phyloP scores from a whole-genome alignment of 345 rosid genomes.

The Citrus trifoliata region DNA sequence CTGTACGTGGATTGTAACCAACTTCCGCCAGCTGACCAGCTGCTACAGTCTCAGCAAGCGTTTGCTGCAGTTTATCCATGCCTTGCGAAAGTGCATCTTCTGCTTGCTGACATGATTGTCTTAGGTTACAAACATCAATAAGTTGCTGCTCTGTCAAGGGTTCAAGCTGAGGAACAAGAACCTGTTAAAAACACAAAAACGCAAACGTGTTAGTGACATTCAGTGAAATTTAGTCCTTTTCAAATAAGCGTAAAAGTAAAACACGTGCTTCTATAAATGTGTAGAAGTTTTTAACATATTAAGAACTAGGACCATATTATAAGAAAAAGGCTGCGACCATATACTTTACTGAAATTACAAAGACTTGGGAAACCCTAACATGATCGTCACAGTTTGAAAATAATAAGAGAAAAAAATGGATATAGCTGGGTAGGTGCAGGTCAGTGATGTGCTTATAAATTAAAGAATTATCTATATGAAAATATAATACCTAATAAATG shows the following conservation, averaged over 20 bases:
- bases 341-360: too few relatives aligned
- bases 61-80: slow-evolving; percentile 84
- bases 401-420: too few relatives aligned
- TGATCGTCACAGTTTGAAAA: too few relatives aligned
- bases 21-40: slow-evolving; percentile 58
- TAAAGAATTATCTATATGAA: background rate
- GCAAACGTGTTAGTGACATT: background rate
- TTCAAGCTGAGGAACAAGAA: slow-evolving; percentile 67
- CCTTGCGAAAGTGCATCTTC: slow-evolving; percentile 95
- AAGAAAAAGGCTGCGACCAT: too few relatives aligned
- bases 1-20: slow-evolving; percentile 46
- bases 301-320: background rate
- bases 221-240: background rate
- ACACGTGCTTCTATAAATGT: background rate
- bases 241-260: background rate
- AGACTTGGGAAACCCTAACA: too few relatives aligned
- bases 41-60: slow-evolving; percentile 64
- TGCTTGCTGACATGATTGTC: slow-evolving; percentile 83
- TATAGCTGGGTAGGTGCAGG: background rate
- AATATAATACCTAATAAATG: background rate
- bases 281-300: background rate
- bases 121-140: slow-evolving; percentile 44
- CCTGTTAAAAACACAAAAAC: slow-evolving; percentile 40
- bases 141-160: slow-evolving; percentile 62
- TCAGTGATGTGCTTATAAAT: background rate